Evolutionary conservation across 495 filamentous ascomycete species (phyloP).

Genomic region (Neurospora tetrasperma): DNA sequence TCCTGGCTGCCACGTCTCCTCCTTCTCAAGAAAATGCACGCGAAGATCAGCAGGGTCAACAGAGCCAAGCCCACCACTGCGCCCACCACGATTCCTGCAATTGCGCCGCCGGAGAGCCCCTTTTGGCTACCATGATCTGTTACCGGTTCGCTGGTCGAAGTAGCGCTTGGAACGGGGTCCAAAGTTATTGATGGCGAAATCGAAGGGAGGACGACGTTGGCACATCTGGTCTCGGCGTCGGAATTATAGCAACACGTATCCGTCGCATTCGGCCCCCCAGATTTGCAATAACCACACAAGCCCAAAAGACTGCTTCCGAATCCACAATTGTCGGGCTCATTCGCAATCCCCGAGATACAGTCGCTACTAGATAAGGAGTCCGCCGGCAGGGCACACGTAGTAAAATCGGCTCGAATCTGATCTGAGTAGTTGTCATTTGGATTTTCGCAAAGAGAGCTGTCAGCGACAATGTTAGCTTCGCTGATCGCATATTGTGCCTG

Average conservation of each 20-base stretch:
- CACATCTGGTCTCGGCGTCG: conserved; percentile 59
- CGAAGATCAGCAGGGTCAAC: conserved; percentile 49
- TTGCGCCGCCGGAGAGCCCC: conserved; percentile 68
- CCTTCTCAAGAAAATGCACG: conserved; percentile 48
- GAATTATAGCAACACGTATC: conserved; percentile 90
- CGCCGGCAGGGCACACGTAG: conserved; percentile 73
- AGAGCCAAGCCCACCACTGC: conserved; percentile 62
- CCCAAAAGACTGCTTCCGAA: conserved; percentile 71
- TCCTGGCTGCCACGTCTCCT: conserved; percentile 49
- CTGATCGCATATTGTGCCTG: conserved; percentile 78
- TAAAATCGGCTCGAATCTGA: conserved; percentile 88
- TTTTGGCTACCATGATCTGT: conserved; percentile 19
- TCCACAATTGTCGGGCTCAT: conserved; percentile 84
- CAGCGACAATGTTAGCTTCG: conserved; percentile 73
- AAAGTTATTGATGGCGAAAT: conserved; percentile 63
- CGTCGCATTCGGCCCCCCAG: conserved; percentile 76
- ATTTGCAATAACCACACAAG: conserved; percentile 76
- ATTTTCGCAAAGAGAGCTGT: conserved; percentile 59
- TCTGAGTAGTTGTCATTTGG: conserved; percentile 51
- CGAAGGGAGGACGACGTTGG: conserved; percentile 61
- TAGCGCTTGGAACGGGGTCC: conserved; percentile 35
- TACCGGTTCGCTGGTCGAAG: conserved; percentile 34
- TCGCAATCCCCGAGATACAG: conserved; percentile 67
- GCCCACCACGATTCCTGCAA: conserved; percentile 86
- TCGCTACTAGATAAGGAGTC: conserved; percentile 56